phyloP scores from a whole-genome alignment of 1,284 basidiomycete genomes.

The Chondrostereum purpureum region DNA sequence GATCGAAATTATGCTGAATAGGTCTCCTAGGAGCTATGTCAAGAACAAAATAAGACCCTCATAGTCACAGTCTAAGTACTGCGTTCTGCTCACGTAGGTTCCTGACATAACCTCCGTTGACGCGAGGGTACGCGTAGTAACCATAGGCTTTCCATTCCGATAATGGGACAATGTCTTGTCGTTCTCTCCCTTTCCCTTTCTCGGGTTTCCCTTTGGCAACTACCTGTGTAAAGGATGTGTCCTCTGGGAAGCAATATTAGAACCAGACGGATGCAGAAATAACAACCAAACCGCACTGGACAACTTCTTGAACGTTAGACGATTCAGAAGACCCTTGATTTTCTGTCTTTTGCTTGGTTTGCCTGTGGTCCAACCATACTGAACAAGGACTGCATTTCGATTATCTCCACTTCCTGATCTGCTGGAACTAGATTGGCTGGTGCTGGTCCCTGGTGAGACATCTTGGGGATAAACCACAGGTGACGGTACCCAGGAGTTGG shows the following conservation, averaged over 20 bases:
- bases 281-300: too few relatives aligned
- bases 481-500: constrained; percentile 21
- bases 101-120: constrained; percentile 26
- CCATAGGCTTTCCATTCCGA: constrained; percentile 41
- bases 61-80: constrained; percentile 1
- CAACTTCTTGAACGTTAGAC: too few relatives aligned
- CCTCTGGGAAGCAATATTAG: too few relatives aligned
- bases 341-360: too few relatives aligned
- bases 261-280: too few relatives aligned
- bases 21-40: constrained; percentile 12
- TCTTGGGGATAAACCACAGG: constrained; percentile 11
- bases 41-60: constrained; percentile 2
- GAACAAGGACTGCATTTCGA: background rate
- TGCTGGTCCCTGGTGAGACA: too few relatives aligned
- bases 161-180: constrained; percentile 20
- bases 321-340: too few relatives aligned
- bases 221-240: too few relatives aligned
- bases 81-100: constrained; percentile 30
- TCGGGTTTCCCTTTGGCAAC: too few relatives aligned
- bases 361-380: background rate
- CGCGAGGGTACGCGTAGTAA: constrained; percentile 33
- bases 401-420: too few relatives aligned
- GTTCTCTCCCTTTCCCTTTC: too few relatives aligned
- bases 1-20: constrained; percentile 18
- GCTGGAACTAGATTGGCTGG: too few relatives aligned